These are phyloP conservation scores for Cordyceps pruinosa DNA, from an alignment of 2,329 filamentous ascomycete genomes.

Conservation along the genomic window DNA sequence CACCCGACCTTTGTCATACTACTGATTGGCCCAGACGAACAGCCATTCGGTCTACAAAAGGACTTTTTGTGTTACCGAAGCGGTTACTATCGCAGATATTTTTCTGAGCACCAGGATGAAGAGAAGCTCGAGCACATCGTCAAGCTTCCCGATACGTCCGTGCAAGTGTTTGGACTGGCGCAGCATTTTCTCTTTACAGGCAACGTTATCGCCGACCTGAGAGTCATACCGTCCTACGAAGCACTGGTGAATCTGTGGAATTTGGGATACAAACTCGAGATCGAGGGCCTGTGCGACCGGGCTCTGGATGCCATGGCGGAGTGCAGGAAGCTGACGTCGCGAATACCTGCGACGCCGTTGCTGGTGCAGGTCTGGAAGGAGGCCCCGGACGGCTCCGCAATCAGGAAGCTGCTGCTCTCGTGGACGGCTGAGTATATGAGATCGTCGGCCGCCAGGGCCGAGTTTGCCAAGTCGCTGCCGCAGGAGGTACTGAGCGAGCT, in stretches of 20 bases:
- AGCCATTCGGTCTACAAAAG: conserved; percentile 51
- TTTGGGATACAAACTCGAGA: conserved; percentile 43
- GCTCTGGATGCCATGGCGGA: conserved; percentile 52
- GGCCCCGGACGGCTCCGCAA: conserved; percentile 52
- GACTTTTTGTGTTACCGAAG: conserved; percentile 51
- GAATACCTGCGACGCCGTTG: conserved; percentile 51
- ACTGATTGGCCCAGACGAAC: conserved; percentile 44
- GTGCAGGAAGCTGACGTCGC: conserved; percentile 43
- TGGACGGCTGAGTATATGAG: conserved; percentile 60
- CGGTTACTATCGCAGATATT: conserved; percentile 39
- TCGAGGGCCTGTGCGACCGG: conserved; percentile 49
- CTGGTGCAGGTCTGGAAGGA: conserved; percentile 57
- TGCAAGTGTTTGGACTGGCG: conserved; percentile 47
- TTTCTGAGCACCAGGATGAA: conserved; percentile 28
- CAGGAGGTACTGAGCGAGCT: conserved; percentile 57
- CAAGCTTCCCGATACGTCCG: conserved; percentile 39
- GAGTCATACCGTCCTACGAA: conserved; percentile 45
- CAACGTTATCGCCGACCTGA: conserved; percentile 35
- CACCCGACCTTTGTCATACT: conserved; percentile 51
- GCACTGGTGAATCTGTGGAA: conserved; percentile 51
- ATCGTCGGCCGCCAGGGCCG: conserved; percentile 46
- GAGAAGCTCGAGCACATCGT: conserved; percentile 44
- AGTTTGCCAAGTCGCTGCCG: conserved; percentile 54
- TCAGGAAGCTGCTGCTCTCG: conserved; percentile 49
- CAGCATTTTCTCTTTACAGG: conserved; percentile 51